Base-by-base conservation (phyloP, 2,329 filamentous ascomycete species). In the Chaetomium globosum region DNA sequence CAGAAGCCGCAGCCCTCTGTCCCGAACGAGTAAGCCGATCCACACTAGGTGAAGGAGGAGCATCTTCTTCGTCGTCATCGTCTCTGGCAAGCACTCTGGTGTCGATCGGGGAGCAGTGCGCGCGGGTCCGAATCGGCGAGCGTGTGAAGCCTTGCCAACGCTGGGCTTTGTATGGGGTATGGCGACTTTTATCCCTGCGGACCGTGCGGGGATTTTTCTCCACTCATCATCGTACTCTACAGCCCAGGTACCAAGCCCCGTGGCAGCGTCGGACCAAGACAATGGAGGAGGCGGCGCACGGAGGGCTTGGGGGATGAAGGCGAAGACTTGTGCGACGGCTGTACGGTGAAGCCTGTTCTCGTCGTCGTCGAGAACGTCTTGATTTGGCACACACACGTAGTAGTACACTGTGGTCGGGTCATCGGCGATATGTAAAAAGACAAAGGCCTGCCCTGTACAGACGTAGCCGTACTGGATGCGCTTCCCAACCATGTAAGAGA, bases 401-500 rank as follows among this genome's bases (percentile, higher is more conserved):
- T 72, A 77, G 65, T 77, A 76, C 64, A 78, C 74, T 0, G 56
- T 69, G n/a, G 74, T 59, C 12, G 75, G 75, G 65, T 78, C 66
- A 61, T 73, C 68, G 1, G 74, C 71, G 56, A 78, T 78, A 54
- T 75, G 61, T 1, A 79, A 74, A 63, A 77, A 79, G 64, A 78
- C 62, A 30, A 75, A 76, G 5, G 69, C 69, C 70, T 77, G 60
- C 43, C 75, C 73, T 2, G 74, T 77, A 53, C 68, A 76, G 4
- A 79, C 61, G 59, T 79, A 79, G 2, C 77, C 74, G 55, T 76
- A 77, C 57, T 70, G 70, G 19, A 76, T 74, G 43, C 74, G 70
- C 55, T 76, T 77, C 39, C 72, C 70, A 3, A 79, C 67, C 71
- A 79, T 79, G 56, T 78, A 77, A 7, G 75, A 78, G 69, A 79